Percentiles rank a stretch among this genome's conserved stretches.
These are phyloP conservation scores for Beauveria rudraprayagi DNA, from an alignment of 2,329 filamentous ascomycete genomes.

Conservation along the genomic window DNA sequence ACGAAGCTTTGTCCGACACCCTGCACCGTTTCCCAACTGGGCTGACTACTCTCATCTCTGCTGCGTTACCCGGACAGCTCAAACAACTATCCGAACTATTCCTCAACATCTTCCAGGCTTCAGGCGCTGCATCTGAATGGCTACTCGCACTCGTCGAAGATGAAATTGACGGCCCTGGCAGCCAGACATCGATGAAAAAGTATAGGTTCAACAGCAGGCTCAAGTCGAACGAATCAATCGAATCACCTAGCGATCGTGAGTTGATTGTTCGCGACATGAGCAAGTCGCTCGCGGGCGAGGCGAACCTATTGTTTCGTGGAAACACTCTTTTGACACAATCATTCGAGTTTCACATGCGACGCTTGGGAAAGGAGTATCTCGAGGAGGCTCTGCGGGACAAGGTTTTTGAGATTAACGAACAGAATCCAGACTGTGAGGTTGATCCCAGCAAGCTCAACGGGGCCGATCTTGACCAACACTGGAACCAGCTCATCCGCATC, in stretches of 20 bases:
- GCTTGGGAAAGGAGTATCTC: conserved; percentile 85
- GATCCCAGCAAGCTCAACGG: conserved; percentile 72
- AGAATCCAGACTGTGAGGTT: conserved; percentile 88
- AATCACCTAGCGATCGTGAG: conserved; percentile 58
- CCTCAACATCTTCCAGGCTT: conserved; percentile 92
- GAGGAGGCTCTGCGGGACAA: conserved; percentile 82
- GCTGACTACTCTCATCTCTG: conserved; percentile 76
- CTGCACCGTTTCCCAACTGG: conserved; percentile 79
- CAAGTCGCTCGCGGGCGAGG: conserved; percentile 74
- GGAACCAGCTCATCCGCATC: conserved; percentile 65
- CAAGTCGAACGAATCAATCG: conserved; percentile 61
- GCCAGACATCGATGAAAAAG: conserved; percentile 68
- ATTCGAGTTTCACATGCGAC: conserved; percentile 90
- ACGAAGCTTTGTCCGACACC: conserved; percentile 71
- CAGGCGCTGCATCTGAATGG: conserved; percentile 78
- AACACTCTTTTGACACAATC: conserved; percentile 92
- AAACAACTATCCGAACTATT: conserved; percentile 77
- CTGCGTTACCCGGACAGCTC: conserved; percentile 68
- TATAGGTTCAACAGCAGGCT: conserved; percentile 63
- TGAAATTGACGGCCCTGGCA: conserved; percentile 89
- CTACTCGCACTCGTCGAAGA: conserved; percentile 89
- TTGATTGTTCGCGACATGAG: conserved; percentile 68
- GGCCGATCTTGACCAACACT: conserved; percentile 75
- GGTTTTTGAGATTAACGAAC: conserved; percentile 80
- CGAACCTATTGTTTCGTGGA: conserved; percentile 88